Conservation (phyloP, 768 basidiomycete species). For the Boletus barrowsii region DNA sequence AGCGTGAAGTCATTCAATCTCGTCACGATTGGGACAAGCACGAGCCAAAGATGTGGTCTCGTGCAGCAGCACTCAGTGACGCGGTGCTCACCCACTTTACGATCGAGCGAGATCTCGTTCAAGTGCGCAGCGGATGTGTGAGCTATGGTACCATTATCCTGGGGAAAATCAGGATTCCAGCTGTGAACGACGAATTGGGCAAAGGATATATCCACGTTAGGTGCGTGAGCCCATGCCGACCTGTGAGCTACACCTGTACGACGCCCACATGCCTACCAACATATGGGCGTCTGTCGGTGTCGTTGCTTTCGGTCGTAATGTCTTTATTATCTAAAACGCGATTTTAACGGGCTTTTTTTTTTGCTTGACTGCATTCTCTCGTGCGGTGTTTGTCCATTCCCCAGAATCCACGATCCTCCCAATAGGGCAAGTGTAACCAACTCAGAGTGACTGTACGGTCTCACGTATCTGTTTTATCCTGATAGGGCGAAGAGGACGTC, state of each 20-base stretch:
- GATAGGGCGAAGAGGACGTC: slow-evolving; percentile 62
- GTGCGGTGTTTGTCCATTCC: slow-evolving; percentile 4
- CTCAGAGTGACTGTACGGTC: background rate
- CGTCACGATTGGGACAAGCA: slow-evolving; percentile 71
- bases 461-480: slow-evolving; percentile 7
- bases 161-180: slow-evolving; percentile 73
- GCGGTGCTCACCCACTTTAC: slow-evolving; percentile 49
- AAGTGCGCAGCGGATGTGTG: slow-evolving; percentile 52
- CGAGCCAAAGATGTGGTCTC: slow-evolving; percentile 57
- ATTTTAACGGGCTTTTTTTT: slow-evolving; percentile 10
- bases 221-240: slow-evolving; percentile 35
- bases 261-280: slow-evolving; percentile 1
- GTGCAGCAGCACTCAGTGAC: slow-evolving; percentile 53
- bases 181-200: slow-evolving; percentile 56
- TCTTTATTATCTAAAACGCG: slow-evolving; percentile 1
- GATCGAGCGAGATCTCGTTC: slow-evolving; percentile 42
- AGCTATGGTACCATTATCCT: slow-evolving; percentile 71
- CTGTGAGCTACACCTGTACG: background rate
- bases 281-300: slow-evolving; percentile 9
- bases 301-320: slow-evolving; percentile 3
- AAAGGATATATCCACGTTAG: slow-evolving; percentile 70
- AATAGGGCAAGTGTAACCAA: slow-evolving; percentile 48
- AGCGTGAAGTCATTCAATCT: slow-evolving; percentile 61
- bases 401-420: slow-evolving; percentile 72
- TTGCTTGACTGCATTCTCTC: background rate